These are phyloP conservation scores for Populus tomentosa DNA, from an alignment of 441 rosid species.

Conservation along the genomic window DNA sequence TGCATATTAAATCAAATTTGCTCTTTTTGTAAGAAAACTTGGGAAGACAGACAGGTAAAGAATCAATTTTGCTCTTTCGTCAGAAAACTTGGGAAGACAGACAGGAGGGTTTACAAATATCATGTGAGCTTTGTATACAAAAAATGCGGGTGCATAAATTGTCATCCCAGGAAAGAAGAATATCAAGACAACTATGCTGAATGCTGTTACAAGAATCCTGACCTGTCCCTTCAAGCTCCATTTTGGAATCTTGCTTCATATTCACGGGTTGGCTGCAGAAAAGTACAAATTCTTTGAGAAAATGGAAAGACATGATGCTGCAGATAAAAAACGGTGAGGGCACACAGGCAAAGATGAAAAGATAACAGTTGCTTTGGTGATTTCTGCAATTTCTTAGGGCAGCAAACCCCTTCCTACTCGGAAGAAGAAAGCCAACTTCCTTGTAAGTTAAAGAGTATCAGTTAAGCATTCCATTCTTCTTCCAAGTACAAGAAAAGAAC, in stretches of 20 bases:
- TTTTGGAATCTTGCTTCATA: conserved; percentile 59
- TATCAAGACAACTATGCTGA: too few species aligned
- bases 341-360: not conserved
- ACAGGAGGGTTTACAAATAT: too few species aligned
- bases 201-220: too few species aligned
- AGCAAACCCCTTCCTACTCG: not conserved
- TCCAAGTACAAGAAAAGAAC: not conserved
- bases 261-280: conserved; percentile 61
- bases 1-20: too few species aligned
- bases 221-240: conserved; percentile 20
- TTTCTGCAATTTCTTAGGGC: not conserved
- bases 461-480: not conserved
- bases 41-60: too few species aligned
- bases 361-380: not conserved
- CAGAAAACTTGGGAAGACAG: too few species aligned
- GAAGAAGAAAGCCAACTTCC: not conserved
- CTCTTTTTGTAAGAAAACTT: too few species aligned
- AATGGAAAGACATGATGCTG: not conserved
- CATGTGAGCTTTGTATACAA: too few species aligned
- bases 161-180: too few species aligned
- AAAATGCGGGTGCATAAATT: too few species aligned
- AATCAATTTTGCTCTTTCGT: too few species aligned
- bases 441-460: not conserved
- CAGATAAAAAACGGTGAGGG: not conserved
- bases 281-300: not conserved